These are phyloP conservation scores for Syzygium aromaticum DNA, from an alignment of 345 rosid species.

Conservation along the genomic window DNA sequence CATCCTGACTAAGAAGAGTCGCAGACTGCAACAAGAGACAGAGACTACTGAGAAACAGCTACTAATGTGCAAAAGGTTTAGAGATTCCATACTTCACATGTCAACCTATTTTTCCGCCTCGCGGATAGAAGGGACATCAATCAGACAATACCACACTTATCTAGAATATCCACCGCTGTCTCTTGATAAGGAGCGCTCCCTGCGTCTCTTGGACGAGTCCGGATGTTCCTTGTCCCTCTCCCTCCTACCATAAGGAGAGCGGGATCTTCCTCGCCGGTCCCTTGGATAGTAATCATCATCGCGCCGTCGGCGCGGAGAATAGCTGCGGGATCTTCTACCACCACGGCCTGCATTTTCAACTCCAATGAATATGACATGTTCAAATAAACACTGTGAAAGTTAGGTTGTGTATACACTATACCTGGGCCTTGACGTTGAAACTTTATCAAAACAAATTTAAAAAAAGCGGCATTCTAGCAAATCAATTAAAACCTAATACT, in stretches of 20 bases:
- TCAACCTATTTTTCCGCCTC: neutral
- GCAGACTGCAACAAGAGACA: neutral
- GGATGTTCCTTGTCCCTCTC: slow-evolving; percentile 13
- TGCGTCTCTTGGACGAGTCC: slow-evolving; percentile 26
- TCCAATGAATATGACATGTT: neutral
- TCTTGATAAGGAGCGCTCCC: slow-evolving; percentile 10
- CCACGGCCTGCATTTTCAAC: slow-evolving; percentile 23
- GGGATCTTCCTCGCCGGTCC: slow-evolving; percentile 41
- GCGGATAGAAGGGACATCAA: neutral
- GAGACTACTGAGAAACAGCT: neutral
- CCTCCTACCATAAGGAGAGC: slow-evolving; percentile 32
- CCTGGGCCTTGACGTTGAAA: neutral
- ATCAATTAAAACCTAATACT: neutral
- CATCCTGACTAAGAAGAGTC: neutral
- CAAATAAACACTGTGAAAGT: neutral
- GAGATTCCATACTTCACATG: neutral
- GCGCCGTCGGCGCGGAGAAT: slow-evolving; percentile 36
- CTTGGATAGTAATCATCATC: slow-evolving; percentile 26
- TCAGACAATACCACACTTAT: neutral
- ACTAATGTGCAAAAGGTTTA: neutral
- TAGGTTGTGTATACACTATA: neutral
- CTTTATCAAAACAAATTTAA: neutral
- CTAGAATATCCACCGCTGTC: neutral
- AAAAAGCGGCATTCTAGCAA: neutral
- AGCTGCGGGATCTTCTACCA: slow-evolving; percentile 36